Evolutionary conservation across 2,329 filamentous ascomycete genomes (phyloP).

Genomic region (Arthroderma sp.): DNA sequence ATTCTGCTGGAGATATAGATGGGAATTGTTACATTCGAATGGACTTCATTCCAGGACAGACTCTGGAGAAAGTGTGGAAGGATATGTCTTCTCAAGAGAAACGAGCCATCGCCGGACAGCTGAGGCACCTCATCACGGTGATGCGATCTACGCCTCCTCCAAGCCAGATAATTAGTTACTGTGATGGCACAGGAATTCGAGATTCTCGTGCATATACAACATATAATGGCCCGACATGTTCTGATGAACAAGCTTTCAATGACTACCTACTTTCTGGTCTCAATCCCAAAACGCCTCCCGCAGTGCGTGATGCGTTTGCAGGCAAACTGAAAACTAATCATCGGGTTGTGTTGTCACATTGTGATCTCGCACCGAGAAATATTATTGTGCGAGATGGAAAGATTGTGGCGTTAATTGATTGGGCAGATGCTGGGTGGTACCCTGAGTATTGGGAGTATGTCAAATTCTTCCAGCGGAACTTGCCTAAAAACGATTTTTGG

Average conservation of each 20-base stretch:
- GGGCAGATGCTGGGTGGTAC: no score
- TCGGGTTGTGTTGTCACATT: slow-evolving; percentile 13
- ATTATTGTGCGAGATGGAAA: slow-evolving; percentile 7
- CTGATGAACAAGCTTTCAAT: not conserved
- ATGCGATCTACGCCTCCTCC: not conserved
- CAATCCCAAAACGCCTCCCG: not conserved
- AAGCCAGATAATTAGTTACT: not conserved
- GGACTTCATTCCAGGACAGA: not conserved
- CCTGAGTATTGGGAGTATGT: not conserved
- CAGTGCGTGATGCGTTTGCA: not conserved
- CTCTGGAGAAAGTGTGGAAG: not conserved
- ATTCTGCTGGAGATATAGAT: not conserved
- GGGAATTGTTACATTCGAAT: not conserved
- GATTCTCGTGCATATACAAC: not conserved
- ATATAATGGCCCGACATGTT: not conserved
- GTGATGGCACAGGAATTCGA: not conserved
- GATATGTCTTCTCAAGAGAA: not conserved
- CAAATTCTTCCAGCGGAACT: not conserved
- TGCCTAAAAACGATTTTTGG: not conserved
- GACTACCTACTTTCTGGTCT: not conserved
- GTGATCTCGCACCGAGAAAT: slow-evolving; percentile 15
- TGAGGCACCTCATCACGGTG: not conserved
- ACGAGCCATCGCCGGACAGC: not conserved
- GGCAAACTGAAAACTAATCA: not conserved
- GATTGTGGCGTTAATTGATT: no score